Evolutionary conservation across 192 early-diverging fungal genomes (phyloP).

Genomic region (Cetraspora pellucida): DNA sequence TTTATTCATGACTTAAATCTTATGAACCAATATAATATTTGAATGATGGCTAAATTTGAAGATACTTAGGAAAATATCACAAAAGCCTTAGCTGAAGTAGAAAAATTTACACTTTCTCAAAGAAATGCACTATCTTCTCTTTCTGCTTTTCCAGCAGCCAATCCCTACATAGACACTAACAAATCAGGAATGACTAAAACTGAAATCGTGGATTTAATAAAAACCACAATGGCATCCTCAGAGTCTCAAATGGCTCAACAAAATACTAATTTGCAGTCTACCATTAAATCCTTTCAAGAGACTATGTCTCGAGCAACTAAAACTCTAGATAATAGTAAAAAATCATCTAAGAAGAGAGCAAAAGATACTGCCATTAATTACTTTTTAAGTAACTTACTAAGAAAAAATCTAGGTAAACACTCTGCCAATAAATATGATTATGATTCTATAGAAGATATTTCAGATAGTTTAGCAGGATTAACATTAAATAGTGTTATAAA

Average conservation of each 20-base stretch:
- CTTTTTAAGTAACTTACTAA: neutral
- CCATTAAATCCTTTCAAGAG: neutral
- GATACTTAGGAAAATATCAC: neutral
- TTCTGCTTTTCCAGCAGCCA: neutral
- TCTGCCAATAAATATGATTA: neutral
- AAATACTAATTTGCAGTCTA: neutral
- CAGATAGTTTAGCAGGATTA: neutral
- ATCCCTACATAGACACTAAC: neutral
- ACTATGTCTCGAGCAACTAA: too few species aligned
- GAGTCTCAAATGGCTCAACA: neutral
- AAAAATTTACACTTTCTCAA: neutral
- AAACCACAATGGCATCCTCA: neutral
- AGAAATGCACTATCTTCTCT: neutral
- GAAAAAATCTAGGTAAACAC: neutral
- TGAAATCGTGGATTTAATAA: neutral
- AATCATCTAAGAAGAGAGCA: neutral
- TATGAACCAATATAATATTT: neutral
- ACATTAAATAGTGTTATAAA: neutral
- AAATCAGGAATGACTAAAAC: neutral
- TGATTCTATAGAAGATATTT: slow-evolving; percentile 5
- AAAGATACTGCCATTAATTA: neutral
- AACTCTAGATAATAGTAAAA: too few species aligned
- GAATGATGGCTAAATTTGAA: neutral
- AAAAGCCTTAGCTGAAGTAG: neutral
- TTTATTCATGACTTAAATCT: neutral